Base-by-base conservation (phyloP, 2,329 filamentous ascomycete genomes). In the Colletotrichum sp. region DNA sequence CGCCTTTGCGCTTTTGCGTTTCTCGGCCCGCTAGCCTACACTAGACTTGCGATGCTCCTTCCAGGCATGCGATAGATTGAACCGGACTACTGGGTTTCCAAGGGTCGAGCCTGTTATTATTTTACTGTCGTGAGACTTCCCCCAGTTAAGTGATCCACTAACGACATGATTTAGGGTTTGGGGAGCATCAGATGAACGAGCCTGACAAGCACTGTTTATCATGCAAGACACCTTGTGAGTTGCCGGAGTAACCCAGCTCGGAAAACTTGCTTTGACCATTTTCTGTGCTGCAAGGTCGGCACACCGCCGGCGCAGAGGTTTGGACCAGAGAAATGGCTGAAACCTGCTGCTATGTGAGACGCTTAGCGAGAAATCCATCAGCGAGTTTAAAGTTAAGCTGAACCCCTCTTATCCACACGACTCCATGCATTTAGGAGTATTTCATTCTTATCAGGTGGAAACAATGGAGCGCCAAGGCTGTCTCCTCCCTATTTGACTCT, bases 121-220 rank as follows among this genome's bases (percentile, higher is more conserved):
- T 24, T 4, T 9, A 32, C 24, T 18, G 48, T 36, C n/a, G 30
- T 61, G 26, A 16, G 28, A 26, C 7, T 34, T 7, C 18, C 13
- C 56, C 24, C 43, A 63, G n/a, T 48, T 18, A 21, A 48, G 5
- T 12, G 18, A 9, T 32, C 66, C 38, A 62, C 28, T 59, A 30
- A 18, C 26, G 21, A 26, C 36, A 38, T 62, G 36, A 55, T 52
- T 36, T 61, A 52, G 14, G 69, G 30, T 62, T 34, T n/a, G 18
- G 36, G n/a, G 16, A 7, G 56, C 62, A 66, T 74, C 72, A 67
- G 72, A 72, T 61, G 72, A 74, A 74, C 68, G 68, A 38, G 48
- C 30, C 21, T 32, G 24, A 30, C 30, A 34, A 30, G n/a, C 52
- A 32, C 26, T 13, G 24, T 56, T 30, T 69, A 30, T 32, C 24